Evolutionary conservation across 1,139 yeast species (phyloP).

Genomic region (Hyphopichia fennica): DNA sequence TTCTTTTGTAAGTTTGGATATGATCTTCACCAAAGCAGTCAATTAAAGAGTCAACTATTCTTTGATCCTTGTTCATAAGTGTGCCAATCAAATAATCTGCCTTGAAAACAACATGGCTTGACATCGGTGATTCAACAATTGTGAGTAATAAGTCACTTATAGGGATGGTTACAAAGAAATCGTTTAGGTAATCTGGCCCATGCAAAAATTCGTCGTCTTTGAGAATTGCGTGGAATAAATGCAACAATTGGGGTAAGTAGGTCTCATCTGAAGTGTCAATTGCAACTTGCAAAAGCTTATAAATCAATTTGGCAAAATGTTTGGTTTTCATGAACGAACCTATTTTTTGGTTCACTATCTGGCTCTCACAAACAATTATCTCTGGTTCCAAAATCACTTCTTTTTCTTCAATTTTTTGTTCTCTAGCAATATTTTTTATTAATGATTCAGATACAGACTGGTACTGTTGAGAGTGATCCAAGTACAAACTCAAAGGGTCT

Average conservation of each 20-base stretch:
- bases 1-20: slow-evolving; percentile 40
- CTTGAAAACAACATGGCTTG: slow-evolving; percentile 48
- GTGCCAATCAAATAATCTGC: slow-evolving; percentile 56
- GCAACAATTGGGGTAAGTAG: slow-evolving; percentile 59
- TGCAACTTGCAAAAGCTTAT: slow-evolving; percentile 55
- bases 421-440: slow-evolving; percentile 23
- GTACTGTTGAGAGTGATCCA: slow-evolving; percentile 32
- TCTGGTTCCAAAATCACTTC: slow-evolving; percentile 42
- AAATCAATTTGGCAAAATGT: slow-evolving; percentile 56
- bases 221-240: slow-evolving; percentile 64
- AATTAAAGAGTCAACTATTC: slow-evolving; percentile 49
- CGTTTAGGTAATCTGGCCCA: slow-evolving; percentile 40
- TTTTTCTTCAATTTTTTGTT: slow-evolving; percentile 33
- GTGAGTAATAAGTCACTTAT: slow-evolving; percentile 54
- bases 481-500: slow-evolving; percentile 39
- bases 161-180: slow-evolving; percentile 53
- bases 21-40: slow-evolving; percentile 60
- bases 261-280: slow-evolving; percentile 52
- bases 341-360: slow-evolving; percentile 36
- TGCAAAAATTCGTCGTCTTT: slow-evolving; percentile 50
- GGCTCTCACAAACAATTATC: slow-evolving; percentile 36
- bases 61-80: slow-evolving; percentile 47
- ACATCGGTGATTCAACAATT: slow-evolving; percentile 50
- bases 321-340: slow-evolving; percentile 53
- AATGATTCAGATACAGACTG: slow-evolving; percentile 36